A percentile compares a stretch with the other conserved stretches of the same genome.
These are phyloP conservation scores for Solanum bukasovii DNA, from an alignment of 257 asterid genomes.

Conservation along the genomic window DNA sequence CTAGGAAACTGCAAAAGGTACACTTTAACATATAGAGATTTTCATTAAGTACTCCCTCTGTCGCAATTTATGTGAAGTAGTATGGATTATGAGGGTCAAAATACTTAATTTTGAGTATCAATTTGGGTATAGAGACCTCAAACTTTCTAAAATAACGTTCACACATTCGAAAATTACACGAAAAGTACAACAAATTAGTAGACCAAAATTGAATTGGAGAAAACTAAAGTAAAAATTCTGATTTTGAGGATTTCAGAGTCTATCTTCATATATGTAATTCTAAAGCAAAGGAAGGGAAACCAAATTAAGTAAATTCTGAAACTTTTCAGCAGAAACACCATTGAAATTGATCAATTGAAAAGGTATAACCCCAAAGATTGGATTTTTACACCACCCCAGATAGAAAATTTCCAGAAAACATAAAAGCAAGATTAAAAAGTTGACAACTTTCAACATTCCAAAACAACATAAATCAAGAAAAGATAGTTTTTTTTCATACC, in stretches of 20 bases:
- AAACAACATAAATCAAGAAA: background rate
- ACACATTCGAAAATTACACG: background rate
- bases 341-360: background rate
- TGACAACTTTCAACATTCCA: background rate
- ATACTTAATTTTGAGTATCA: background rate
- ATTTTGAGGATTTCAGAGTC: background rate
- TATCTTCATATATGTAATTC: background rate
- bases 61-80: background rate
- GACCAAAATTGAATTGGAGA: background rate
- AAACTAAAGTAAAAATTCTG: background rate
- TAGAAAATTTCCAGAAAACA: background rate
- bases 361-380: background rate
- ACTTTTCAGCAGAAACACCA: background rate
- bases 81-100: background rate
- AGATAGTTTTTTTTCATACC: constrained; percentile 30
- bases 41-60: background rate
- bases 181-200: background rate
- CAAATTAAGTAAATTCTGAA: background rate
- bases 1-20: background rate
- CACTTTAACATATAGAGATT: background rate
- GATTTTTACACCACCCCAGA: background rate
- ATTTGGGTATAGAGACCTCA: background rate
- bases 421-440: background rate
- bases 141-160: background rate
- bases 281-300: background rate